Evolutionary conservation across 192 early-diverging fungal genomes (phyloP).

Genomic region (Fimicolochytrium jonesii): DNA sequence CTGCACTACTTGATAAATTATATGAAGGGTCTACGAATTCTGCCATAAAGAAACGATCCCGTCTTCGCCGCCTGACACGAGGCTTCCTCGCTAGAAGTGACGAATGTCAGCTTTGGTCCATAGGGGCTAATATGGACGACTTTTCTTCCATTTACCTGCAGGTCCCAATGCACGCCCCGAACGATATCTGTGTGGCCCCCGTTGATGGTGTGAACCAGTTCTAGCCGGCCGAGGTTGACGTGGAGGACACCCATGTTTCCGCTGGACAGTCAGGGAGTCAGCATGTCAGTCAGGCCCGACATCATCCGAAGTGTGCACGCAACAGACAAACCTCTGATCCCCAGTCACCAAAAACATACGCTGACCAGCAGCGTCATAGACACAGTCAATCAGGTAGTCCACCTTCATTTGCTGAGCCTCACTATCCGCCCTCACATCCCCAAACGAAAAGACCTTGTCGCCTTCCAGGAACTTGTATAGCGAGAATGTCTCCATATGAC

Average conservation of each 20-base stretch:
- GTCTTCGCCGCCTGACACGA: conserved; percentile 79
- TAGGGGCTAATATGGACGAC: conserved; percentile 1
- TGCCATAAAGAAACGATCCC: conserved; percentile 68
- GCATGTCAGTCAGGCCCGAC: no score
- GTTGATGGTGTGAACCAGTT: conserved; percentile 71
- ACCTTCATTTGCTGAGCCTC: conserved; percentile 39
- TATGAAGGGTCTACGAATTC: conserved; percentile 28
- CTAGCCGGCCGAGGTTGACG: conserved; percentile 69
- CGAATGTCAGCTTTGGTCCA: not conserved
- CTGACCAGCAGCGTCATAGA: conserved; percentile 62
- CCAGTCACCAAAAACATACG: conserved; percentile 79
- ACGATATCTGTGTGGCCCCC: conserved; percentile 86
- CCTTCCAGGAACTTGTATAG: conserved; percentile 63
- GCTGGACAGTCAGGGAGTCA: no score
- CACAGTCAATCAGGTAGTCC: conserved; percentile 82
- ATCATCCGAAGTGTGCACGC: no score
- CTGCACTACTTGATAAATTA: no score
- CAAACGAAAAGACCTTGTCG: conserved; percentile 52
- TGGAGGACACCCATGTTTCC: conserved; percentile 77
- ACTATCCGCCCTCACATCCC: conserved; percentile 68
- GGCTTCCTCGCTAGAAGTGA: conserved; percentile 38
- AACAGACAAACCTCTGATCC: conserved; percentile 54
- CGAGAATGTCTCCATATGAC: conserved; percentile 88
- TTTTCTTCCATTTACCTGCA: conserved; percentile 4
- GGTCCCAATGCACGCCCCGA: conserved; percentile 71